phyloP scores from a whole-genome alignment of 2,329 filamentous ascomycete species.

The Coleophoma crateriformis region DNA sequence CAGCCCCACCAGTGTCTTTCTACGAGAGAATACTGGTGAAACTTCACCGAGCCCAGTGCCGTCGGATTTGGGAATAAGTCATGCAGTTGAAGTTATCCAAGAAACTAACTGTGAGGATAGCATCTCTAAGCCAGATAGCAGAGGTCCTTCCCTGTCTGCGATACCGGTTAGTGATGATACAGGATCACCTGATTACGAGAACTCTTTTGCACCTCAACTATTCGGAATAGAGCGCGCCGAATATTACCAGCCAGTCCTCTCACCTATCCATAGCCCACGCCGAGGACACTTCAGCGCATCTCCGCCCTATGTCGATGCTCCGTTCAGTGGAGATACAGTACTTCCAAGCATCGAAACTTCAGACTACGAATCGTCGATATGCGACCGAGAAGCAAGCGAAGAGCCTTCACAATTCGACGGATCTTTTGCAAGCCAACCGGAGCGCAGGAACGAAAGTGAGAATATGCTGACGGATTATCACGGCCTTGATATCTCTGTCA shows the following conservation, averaged over 20 bases:
- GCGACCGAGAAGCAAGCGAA: background rate
- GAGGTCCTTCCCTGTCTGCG: no score
- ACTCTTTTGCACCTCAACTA: conserved; percentile 5
- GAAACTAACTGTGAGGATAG: no score
- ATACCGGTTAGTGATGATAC: no score
- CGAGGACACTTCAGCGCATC: background rate
- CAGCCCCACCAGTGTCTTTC: no score
- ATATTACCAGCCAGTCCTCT: conserved; percentile 10
- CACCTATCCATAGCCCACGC: conserved; percentile 1
- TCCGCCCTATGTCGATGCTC: background rate
- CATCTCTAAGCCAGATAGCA: no score
- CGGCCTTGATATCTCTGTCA: background rate
- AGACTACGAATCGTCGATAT: background rate
- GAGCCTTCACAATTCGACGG: background rate
- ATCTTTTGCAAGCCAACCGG: background rate
- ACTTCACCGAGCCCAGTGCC: no score
- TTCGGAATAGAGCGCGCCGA: conserved; percentile 12
- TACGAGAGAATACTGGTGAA: no score
- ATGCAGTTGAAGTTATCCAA: no score
- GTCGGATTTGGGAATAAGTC: no score
- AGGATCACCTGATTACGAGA: no score
- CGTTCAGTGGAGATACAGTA: background rate
- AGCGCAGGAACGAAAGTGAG: background rate
- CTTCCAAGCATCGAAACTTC: background rate
- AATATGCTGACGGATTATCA: background rate